Percentiles rank a stretch among this genome's conserved stretches.
These are phyloP conservation scores for Umbilicus rupestris DNA, from an alignment of 164 flowering plant species.

Conservation along the genomic window DNA sequence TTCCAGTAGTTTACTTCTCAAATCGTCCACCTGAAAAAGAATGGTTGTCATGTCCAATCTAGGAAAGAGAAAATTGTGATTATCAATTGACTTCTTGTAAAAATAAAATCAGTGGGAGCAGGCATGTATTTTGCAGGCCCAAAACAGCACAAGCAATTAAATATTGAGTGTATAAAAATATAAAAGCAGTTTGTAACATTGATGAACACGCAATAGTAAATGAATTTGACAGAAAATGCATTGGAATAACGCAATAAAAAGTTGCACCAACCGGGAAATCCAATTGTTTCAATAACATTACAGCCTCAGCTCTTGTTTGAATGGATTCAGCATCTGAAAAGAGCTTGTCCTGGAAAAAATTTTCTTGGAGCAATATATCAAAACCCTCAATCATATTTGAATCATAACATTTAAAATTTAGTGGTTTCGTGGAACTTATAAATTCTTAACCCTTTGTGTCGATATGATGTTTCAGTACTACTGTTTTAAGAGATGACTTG, in stretches of 20 bases:
- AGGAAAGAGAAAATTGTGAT: constrained; percentile 4
- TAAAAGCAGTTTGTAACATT: background rate
- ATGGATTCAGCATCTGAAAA: constrained; percentile 82
- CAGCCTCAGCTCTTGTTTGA: constrained; percentile 90
- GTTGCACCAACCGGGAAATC: constrained; percentile 66
- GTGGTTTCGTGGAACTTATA: background rate
- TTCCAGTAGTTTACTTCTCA: constrained; percentile 71
- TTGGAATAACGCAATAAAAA: background rate
- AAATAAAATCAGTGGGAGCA: background rate
- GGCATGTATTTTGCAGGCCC: background rate
- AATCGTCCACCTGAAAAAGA: constrained; percentile 60
- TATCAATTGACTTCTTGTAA: background rate
- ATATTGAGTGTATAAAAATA: background rate
- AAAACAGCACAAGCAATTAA: background rate
- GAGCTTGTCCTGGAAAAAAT: constrained; percentile 57
- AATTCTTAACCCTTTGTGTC: background rate
- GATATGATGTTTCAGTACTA: background rate
- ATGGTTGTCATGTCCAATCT: constrained; percentile 9
- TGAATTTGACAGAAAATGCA: background rate
- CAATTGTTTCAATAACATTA: constrained; percentile 80
- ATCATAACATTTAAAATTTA: background rate
- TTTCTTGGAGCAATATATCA: constrained; percentile 1
- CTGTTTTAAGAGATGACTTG: background rate
- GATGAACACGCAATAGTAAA: background rate
- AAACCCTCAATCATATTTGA: background rate